Evolutionary conservation across 2,329 filamentous ascomycete species (phyloP), one percentile per base, ranked within the genome.

Genomic region (Clarireedia homoeocarpa): DNA sequence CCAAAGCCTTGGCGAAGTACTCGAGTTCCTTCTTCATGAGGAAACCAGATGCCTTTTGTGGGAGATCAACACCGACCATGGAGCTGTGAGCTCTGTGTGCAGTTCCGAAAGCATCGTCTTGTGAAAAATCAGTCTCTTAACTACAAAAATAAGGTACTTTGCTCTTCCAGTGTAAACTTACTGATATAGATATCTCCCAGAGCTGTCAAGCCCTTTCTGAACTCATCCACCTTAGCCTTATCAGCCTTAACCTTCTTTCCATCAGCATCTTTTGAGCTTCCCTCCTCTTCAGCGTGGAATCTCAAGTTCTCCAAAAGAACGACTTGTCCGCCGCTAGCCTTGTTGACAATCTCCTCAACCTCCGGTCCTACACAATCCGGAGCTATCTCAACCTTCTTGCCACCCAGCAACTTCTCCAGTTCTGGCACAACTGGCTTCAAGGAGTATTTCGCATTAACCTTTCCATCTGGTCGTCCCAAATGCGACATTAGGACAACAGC

Each of bases 21-120:
- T 99, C 94, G 62, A 99, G 88, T 77, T 99, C 94, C 82, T 97
- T 99, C 88, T 99, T 99, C 81, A 99, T 91, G 70, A 99, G 85
- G 85, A 96, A 99, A 61, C 94, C 94, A 56, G 92, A 89, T 9
- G 94, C 94, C 81, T 96, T 96, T 74, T 97, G 90, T 66, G 92
- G 91, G 49, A 99, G 86, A 65, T 96, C 85, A 62, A 96, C 82
- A 69, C 94, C 94, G 68, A 99, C 94, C 94, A 99, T 99, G 74
- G 92, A 97, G 74, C 91, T 96, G 84, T 99, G 94, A 49, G 89
- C 94, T 73, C 94, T 90, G 81, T 99, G 94, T 59, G 94, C 94
- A 60, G 94, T 99, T 74, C 94, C 94, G 72, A 99, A 99, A 61
- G 95, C 94, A 70, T 99, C 94, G 76, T 99, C 90, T 95, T 48